These are phyloP conservation scores for Ophiostoma piceae DNA, from an alignment of 2,329 filamentous ascomycete species.

Conservation along the genomic window DNA sequence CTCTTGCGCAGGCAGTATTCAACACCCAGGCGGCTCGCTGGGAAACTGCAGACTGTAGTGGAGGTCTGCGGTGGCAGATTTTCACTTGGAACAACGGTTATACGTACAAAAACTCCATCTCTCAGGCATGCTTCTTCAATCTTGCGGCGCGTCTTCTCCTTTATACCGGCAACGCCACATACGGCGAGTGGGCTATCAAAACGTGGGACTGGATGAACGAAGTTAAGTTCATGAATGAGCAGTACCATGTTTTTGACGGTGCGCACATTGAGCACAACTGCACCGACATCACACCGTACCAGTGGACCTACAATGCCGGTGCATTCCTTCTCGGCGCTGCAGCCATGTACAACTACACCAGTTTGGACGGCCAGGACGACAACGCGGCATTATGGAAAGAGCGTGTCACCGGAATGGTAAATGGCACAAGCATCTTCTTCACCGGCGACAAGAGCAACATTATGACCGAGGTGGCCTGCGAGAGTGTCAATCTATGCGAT, in stretches of 20 bases:
- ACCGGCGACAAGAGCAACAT: constrained; percentile 46
- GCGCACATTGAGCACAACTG: constrained; percentile 54
- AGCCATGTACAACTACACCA: constrained; percentile 62
- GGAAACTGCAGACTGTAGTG: constrained; percentile 64
- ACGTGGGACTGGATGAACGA: constrained; percentile 64
- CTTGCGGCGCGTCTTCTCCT: constrained; percentile 54
- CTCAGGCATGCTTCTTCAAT: constrained; percentile 50
- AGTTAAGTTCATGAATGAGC: constrained; percentile 53
- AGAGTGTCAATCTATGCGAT: constrained; percentile 56
- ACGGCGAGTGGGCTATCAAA: constrained; percentile 69
- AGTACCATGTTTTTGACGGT: constrained; percentile 59
- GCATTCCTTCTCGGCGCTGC: constrained; percentile 61
- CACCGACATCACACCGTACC: constrained; percentile 52
- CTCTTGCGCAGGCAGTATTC: constrained; percentile 73
- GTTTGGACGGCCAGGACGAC: constrained; percentile 32
- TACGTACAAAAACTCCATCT: constrained; percentile 58
- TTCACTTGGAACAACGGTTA: constrained; percentile 77
- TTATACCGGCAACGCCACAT: constrained; percentile 73
- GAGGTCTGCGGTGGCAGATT: constrained; percentile 80
- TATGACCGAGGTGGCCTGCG: constrained; percentile 63
- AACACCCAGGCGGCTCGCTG: constrained; percentile 71
- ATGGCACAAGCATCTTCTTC: constrained; percentile 52
- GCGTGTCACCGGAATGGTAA: constrained; percentile 53
- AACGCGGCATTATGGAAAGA: constrained; percentile 47
- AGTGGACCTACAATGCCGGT: constrained; percentile 67